These are phyloP conservation scores for Candida vaughaniae DNA, from an alignment of 805 yeast species.

Conservation along the genomic window DNA sequence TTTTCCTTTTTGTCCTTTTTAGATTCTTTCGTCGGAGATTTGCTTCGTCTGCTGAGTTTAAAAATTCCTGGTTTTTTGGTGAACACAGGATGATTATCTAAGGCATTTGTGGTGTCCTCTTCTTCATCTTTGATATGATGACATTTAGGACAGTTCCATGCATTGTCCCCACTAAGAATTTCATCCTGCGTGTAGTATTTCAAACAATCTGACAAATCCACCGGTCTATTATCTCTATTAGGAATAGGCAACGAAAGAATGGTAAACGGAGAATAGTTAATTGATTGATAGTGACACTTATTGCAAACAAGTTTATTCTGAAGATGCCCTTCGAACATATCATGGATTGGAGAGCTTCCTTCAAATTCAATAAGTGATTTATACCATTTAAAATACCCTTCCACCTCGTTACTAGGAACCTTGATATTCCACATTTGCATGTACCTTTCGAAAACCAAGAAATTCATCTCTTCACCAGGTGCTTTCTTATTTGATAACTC, in stretches of 20 bases:
- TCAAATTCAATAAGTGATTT: conserved; percentile 48
- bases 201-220: conserved; percentile 62
- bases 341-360: conserved; percentile 67
- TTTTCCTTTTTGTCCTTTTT: conserved; percentile 16
- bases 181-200: conserved; percentile 62
- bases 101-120: conserved; percentile 14
- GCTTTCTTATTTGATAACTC: conserved; percentile 45
- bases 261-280: conserved; percentile 60
- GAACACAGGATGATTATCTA: conserved; percentile 40
- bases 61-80: conserved; percentile 35
- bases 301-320: conserved; percentile 64
- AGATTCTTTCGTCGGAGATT: conserved; percentile 33
- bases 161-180: conserved; percentile 67
- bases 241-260: conserved; percentile 66
- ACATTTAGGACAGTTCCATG: conserved; percentile 85
- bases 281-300: conserved; percentile 60
- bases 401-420: conserved; percentile 31
- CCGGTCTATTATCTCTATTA: conserved; percentile 21
- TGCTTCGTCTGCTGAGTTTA: conserved; percentile 31
- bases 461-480: conserved; percentile 18
- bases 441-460: conserved; percentile 24
- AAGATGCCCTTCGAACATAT: conserved; percentile 69
- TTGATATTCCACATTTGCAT: conserved; percentile 32
- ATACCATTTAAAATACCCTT: conserved; percentile 65
- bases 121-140: conserved; percentile 20